Percentiles rank a stretch among this genome's conserved stretches.
Conservation (phyloP, 1,284 basidiomycete genomes). For the Cutaneotrichosporon curvatum region DNA sequence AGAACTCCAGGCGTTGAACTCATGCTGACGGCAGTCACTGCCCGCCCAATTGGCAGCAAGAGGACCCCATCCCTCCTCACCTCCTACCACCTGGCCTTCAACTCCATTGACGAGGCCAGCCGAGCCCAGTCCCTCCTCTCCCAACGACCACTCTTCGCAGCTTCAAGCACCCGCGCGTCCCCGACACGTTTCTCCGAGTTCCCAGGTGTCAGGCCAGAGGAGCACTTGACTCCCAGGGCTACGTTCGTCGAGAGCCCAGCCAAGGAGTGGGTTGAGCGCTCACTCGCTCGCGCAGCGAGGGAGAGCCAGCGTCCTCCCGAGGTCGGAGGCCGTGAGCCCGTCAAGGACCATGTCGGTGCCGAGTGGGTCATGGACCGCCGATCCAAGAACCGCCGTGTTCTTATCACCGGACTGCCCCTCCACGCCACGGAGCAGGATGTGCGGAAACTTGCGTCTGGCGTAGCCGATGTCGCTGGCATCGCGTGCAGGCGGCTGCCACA, state of each 20-base stretch:
- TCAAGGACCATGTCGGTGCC: not conserved
- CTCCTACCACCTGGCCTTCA: conserved; percentile 19
- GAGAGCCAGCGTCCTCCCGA: not conserved
- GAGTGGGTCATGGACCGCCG: conserved; percentile 9
- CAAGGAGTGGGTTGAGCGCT: conserved; percentile 2
- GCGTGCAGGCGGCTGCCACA: not conserved
- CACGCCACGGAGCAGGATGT: not conserved
- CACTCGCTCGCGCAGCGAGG: not conserved
- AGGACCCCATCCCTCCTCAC: conserved; percentile 14
- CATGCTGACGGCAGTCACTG: conserved; percentile 16
- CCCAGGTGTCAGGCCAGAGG: no score
- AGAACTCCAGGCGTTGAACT: no score
- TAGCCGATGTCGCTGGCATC: not conserved
- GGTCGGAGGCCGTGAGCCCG: not conserved
- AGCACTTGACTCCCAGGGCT: not conserved
- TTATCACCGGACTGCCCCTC: conserved; percentile 10
- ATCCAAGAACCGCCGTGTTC: conserved; percentile 3
- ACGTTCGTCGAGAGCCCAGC: not conserved
- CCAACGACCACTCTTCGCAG: conserved; percentile 13
- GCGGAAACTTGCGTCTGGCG: not conserved
- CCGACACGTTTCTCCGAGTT: not conserved
- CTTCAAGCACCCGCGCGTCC: not conserved
- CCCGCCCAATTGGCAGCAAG: conserved; percentile 17
- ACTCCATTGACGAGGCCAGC: conserved; percentile 2
- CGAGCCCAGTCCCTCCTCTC: conserved; percentile 12